These are phyloP conservation scores for Musa schizocarpa DNA, from an alignment of 176 grass and related monocot genomes.

Conservation along the genomic window DNA sequence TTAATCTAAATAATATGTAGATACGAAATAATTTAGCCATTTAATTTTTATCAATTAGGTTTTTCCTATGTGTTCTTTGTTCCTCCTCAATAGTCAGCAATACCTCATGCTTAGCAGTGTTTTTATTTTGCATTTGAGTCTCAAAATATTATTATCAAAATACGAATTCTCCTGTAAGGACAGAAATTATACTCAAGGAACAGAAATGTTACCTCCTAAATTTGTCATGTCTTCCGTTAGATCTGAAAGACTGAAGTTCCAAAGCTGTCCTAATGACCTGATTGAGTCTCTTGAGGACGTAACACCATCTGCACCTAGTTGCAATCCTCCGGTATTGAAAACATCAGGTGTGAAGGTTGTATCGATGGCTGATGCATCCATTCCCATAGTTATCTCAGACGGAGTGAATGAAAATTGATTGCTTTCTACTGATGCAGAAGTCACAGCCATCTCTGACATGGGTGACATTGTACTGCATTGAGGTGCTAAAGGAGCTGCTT, in stretches of 20 bases:
- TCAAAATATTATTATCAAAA: too few relatives aligned
- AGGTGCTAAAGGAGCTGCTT: constrained; percentile 32
- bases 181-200: too few relatives aligned
- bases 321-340: constrained; percentile 40
- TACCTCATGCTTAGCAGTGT: too few relatives aligned
- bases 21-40: too few relatives aligned
- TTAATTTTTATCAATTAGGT: background rate
- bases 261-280: constrained; percentile 74
- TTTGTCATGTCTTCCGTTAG: constrained; percentile 79
- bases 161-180: background rate
- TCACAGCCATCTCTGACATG: constrained; percentile 64
- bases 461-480: constrained; percentile 45
- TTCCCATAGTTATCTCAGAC: constrained; percentile 66
- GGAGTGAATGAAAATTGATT: constrained; percentile 84
- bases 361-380: constrained; percentile 72
- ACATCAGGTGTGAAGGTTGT: constrained; percentile 57
- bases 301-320: constrained; percentile 57
- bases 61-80: background rate
- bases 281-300: constrained; percentile 62
- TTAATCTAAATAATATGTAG: too few relatives aligned
- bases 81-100: background rate
- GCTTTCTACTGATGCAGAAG: constrained; percentile 68
- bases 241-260: constrained; percentile 97
- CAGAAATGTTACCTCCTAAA: constrained; percentile 51
- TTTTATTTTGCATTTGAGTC: too few relatives aligned